These are phyloP conservation scores for Aquilaria yunnanensis DNA, from an alignment of 345 rosid genomes.

Conservation along the genomic window DNA sequence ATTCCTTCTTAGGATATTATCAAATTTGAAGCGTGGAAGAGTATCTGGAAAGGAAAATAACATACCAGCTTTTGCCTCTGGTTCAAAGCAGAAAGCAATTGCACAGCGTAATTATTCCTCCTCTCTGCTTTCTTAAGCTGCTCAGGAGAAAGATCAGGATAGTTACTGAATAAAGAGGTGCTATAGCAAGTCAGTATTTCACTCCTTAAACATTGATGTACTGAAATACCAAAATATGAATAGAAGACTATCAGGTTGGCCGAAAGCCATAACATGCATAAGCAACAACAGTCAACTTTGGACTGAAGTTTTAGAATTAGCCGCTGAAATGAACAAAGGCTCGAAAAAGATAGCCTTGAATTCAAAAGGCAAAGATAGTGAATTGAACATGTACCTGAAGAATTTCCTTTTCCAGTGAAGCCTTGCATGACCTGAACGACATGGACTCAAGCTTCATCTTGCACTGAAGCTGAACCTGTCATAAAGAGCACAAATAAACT, in stretches of 20 bases:
- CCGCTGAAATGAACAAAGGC: no score
- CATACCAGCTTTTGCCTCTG: slow-evolving; percentile 66
- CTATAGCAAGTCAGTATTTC: no score
- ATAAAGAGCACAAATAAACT: slow-evolving; percentile 8
- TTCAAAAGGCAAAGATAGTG: no score
- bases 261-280: no score
- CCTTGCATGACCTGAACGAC: slow-evolving; percentile 64
- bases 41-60: slow-evolving; percentile 10
- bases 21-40: not conserved
- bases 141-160: slow-evolving; percentile 14
- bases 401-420: slow-evolving; percentile 71
- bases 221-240: no score
- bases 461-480: slow-evolving; percentile 86
- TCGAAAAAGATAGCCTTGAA: no score
- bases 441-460: slow-evolving; percentile 81
- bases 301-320: no score
- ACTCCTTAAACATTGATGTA: no score
- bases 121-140: slow-evolving; percentile 88
- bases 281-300: no score
- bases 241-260: no score
- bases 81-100: slow-evolving; percentile 51
- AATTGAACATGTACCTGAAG: slow-evolving; percentile 55
- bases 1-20: no score
- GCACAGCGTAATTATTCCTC: slow-evolving; percentile 53
- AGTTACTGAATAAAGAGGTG: no score